Evolutionary conservation across 2,329 filamentous ascomycete genomes (phyloP).

Genomic region (Aspergillus uvarum): DNA sequence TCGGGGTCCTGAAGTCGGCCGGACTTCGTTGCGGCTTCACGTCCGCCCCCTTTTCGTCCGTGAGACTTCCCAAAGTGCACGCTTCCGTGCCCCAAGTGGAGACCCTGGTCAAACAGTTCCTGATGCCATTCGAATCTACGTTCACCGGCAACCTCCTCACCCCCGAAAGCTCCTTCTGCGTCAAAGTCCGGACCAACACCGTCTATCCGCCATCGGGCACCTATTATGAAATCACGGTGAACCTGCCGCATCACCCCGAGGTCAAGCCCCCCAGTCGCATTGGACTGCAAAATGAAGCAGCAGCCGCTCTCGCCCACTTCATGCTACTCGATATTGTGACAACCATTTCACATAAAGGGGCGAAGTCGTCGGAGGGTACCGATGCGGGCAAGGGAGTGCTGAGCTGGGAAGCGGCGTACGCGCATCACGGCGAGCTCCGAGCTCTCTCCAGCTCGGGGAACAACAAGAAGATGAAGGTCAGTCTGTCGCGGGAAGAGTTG

Average conservation of each 20-base stretch:
- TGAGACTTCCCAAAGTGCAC: conserved; percentile 16
- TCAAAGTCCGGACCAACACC: conserved; percentile 40
- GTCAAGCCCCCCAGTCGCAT: conserved; percentile 35
- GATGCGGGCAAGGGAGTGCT: background rate
- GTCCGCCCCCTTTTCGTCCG: conserved; percentile 27
- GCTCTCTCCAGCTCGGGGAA: conserved; percentile 20
- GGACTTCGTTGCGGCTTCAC: conserved; percentile 32
- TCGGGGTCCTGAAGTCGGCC: conserved; percentile 33
- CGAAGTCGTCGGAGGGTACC: background rate
- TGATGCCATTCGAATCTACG: conserved; percentile 45
- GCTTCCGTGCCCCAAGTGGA: conserved; percentile 34
- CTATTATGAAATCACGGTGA: conserved; percentile 38
- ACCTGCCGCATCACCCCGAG: conserved; percentile 31
- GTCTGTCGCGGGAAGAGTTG: conserved; percentile 29
- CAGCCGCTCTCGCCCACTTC: conserved; percentile 36
- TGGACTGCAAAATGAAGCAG: conserved; percentile 35
- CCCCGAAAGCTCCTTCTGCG: conserved; percentile 36
- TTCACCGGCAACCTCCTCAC: conserved; percentile 39
- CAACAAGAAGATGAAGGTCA: conserved; percentile 35
- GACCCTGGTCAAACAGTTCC: conserved; percentile 42
- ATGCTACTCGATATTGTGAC: conserved; percentile 41
- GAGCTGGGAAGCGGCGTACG: conserved; percentile 33
- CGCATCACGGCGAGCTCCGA: conserved; percentile 38
- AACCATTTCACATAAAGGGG: conserved; percentile 25
- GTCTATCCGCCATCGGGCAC: conserved; percentile 38